Evolutionary conservation across 441 rosid genomes (phyloP).

Genomic region (Populus hybrid): DNA sequence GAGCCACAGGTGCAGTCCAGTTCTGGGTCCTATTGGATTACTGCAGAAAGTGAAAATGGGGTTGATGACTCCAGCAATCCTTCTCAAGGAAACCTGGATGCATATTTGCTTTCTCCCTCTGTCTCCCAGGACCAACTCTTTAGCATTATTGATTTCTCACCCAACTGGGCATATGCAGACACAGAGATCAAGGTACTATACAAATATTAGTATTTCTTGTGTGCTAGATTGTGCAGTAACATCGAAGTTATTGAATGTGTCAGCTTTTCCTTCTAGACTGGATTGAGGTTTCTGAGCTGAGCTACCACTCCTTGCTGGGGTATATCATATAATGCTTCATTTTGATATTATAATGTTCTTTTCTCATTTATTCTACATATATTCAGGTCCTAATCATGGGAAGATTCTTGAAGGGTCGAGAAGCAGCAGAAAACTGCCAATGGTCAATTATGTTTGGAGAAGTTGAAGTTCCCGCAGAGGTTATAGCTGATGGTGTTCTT

Average conservation of each 20-base stretch:
- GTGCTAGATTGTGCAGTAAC: neutral
- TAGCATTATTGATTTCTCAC: constrained; percentile 75
- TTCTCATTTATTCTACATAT: constrained; percentile 9
- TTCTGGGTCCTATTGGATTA: constrained; percentile 61
- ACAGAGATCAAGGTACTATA: constrained; percentile 55
- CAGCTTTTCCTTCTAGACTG: neutral
- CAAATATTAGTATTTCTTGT: neutral
- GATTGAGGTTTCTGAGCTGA: constrained; percentile 6
- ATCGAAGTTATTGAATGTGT: neutral
- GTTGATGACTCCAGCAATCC: constrained; percentile 41
- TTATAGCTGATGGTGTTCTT: constrained; percentile 77
- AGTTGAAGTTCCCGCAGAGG: constrained; percentile 86
- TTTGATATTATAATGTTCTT: constrained; percentile 14
- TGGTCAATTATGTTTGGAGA: constrained; percentile 99
- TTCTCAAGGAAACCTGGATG: constrained; percentile 52
- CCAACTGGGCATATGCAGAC: constrained; percentile 64
- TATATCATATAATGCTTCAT: neutral
- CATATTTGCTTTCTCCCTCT: constrained; percentile 58
- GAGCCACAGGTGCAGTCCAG: constrained; percentile 49
- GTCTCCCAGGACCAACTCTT: constrained; percentile 74
- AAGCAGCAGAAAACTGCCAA: constrained; percentile 44
- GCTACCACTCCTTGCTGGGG: constrained; percentile 9
- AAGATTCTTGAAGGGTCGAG: constrained; percentile 58
- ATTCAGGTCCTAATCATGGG: constrained; percentile 68
- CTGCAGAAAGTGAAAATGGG: constrained; percentile 56